These are phyloP conservation scores for Thraustochytrium striatum DNA, from an alignment of 352 stramenopile genomes.

Conservation along the genomic window DNA sequence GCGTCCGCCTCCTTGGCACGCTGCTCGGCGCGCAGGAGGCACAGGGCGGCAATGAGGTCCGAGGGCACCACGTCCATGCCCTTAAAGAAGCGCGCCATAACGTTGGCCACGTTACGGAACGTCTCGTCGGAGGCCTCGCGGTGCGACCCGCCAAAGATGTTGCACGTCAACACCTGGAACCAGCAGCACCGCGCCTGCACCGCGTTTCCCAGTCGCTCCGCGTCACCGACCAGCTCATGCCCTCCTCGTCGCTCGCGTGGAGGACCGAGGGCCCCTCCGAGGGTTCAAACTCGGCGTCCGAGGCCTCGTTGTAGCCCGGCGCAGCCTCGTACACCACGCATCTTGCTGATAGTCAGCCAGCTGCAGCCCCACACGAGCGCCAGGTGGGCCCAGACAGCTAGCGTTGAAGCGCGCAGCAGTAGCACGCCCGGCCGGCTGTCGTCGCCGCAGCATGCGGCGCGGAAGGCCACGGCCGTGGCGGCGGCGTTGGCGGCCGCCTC, in stretches of 20 bases:
- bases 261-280: background rate
- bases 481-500: background rate
- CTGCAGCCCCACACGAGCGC: slow-evolving; percentile 3
- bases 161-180: slow-evolving; percentile 36
- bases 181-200: slow-evolving; percentile 10
- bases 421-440: background rate
- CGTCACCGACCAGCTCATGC: slow-evolving; percentile 30
- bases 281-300: background rate
- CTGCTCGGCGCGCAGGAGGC: slow-evolving; percentile 38
- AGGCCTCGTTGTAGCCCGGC: background rate
- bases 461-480: background rate
- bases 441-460: background rate
- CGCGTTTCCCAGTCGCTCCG: slow-evolving; percentile 23
- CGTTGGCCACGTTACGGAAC: slow-evolving; percentile 38
- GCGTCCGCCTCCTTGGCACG: background rate
- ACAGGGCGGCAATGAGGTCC: slow-evolving; percentile 41
- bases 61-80: slow-evolving; percentile 42
- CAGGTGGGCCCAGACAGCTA: background rate
- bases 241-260: slow-evolving; percentile 25
- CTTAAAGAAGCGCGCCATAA: slow-evolving; percentile 46
- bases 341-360: slow-evolving; percentile 20
- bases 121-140: slow-evolving; percentile 32
- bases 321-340: background rate
- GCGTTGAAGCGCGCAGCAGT: background rate
- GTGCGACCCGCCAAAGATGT: slow-evolving; percentile 38